Percentiles rank a stretch among this genome's conserved stretches.
Conservation (phyloP, 73 alveolate genomes). For the Strombidium stylifer region DNA sequence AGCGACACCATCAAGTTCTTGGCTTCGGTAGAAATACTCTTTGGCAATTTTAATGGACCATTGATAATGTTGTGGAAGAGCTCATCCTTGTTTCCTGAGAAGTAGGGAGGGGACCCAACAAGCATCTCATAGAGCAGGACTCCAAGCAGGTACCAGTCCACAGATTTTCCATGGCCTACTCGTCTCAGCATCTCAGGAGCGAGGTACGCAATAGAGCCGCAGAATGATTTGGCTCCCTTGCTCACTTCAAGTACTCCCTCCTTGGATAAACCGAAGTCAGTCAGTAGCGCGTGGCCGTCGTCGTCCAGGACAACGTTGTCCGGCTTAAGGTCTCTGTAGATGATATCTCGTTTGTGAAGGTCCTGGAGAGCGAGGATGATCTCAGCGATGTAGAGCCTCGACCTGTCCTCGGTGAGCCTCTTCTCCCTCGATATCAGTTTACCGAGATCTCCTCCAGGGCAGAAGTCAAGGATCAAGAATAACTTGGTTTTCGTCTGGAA, state of each 20-base stretch:
- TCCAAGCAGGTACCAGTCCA: constrained; percentile 87
- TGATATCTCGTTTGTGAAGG: constrained; percentile 83
- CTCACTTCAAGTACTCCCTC: constrained; percentile 80
- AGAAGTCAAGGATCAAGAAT: constrained; percentile 83
- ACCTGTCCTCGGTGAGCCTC: constrained; percentile 63
- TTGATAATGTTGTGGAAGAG: constrained; percentile 80
- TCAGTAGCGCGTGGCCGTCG: constrained; percentile 80
- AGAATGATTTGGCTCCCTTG: constrained; percentile 75
- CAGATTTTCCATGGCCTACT: constrained; percentile 92
- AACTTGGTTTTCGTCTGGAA: constrained; percentile 91
- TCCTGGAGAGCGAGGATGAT: constrained; percentile 89
- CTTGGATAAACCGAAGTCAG: constrained; percentile 85
- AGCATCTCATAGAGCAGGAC: constrained; percentile 88
- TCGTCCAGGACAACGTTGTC: constrained; percentile 86
- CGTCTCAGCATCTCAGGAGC: constrained; percentile 92
- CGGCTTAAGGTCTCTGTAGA: constrained; percentile 85
- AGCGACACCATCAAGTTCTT: constrained; percentile 60
- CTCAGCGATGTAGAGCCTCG: constrained; percentile 69
- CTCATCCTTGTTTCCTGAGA: constrained; percentile 74
- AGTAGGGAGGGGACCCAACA: constrained; percentile 84
- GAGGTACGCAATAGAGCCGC: constrained; percentile 87
- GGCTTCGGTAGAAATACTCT: constrained; percentile 61
- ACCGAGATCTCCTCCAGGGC: constrained; percentile 79
- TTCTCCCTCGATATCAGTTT: constrained; percentile 65
- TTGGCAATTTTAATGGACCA: constrained; percentile 77